Evolutionary conservation across 768 basidiomycete species (phyloP).

Genomic region (Lyophyllum decastes): DNA sequence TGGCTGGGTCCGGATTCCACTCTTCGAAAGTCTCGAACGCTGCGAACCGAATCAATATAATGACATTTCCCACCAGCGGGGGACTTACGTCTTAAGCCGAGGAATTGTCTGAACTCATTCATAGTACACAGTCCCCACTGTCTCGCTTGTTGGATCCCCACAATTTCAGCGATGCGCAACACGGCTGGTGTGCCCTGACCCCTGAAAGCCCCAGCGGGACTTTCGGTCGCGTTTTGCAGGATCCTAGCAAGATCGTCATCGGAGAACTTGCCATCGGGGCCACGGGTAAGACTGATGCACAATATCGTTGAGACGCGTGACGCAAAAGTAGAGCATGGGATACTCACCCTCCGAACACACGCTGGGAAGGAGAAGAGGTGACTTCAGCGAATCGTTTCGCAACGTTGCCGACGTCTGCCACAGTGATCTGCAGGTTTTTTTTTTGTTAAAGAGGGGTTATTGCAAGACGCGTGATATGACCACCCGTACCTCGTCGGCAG

Average conservation of each 20-base stretch:
- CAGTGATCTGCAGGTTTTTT: constrained; percentile 22
- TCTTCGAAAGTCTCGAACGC: constrained; percentile 50
- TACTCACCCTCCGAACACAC: constrained; percentile 51
- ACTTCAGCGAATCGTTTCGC: constrained; percentile 18
- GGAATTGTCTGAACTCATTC: constrained; percentile 56
- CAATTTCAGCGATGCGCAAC: constrained; percentile 53
- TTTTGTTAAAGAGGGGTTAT: neutral
- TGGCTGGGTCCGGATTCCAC: constrained; percentile 51
- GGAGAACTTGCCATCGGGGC: constrained; percentile 46
- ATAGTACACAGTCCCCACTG: constrained; percentile 57
- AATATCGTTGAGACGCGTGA: too few relatives aligned
- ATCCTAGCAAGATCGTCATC: constrained; percentile 53
- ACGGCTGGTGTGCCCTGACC: constrained; percentile 50
- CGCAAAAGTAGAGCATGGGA: too few relatives aligned
- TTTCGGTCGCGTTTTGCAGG: constrained; percentile 46
- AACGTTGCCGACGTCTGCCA: constrained; percentile 25
- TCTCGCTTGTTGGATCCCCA: constrained; percentile 56
- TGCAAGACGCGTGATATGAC: neutral
- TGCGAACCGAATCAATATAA: too few relatives aligned
- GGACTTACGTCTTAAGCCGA: constrained; percentile 44
- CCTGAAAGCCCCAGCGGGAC: constrained; percentile 46
- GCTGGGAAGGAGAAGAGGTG: constrained; percentile 28
- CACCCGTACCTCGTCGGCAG: constrained; percentile 33
- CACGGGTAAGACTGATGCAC: constrained; percentile 41
- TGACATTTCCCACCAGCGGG: too few relatives aligned